Evolutionary conservation across 2,329 filamentous ascomycete genomes (phyloP).

Genomic region (Sporothrix inflata): DNA sequence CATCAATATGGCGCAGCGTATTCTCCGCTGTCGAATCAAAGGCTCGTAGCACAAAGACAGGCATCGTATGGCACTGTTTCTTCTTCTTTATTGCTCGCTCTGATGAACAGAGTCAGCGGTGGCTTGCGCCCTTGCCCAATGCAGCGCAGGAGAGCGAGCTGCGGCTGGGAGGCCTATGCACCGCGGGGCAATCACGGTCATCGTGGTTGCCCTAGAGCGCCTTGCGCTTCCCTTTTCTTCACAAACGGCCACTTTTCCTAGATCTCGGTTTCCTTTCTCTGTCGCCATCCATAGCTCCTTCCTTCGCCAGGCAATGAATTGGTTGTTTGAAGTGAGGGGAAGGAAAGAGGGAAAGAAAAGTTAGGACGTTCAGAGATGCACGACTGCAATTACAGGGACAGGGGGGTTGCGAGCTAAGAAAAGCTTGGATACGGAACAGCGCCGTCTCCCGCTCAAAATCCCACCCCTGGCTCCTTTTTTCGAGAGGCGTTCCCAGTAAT

Average conservation of each 20-base stretch:
- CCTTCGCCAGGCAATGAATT: neutral
- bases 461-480: constrained; percentile 10
- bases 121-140: neutral
- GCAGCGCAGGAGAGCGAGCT: neutral
- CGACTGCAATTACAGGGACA: neutral
- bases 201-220: neutral
- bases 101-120: neutral
- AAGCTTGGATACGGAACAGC: constrained; percentile 10
- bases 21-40: neutral
- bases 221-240: neutral
- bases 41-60: neutral
- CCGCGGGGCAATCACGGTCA: neutral
- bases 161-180: neutral
- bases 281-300: neutral
- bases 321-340: neutral
- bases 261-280: neutral
- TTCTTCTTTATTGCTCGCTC: neutral
- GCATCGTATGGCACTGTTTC: too few relatives aligned
- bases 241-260: neutral
- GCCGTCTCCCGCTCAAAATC: neutral
- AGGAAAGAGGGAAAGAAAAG: neutral
- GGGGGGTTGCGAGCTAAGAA: constrained; percentile 12
- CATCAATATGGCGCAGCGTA: neutral
- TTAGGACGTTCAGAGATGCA: neutral
- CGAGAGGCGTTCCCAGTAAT: constrained; percentile 3